Conservation (phyloP, 345 rosid species). For the Rhodomyrtus tomentosa region DNA sequence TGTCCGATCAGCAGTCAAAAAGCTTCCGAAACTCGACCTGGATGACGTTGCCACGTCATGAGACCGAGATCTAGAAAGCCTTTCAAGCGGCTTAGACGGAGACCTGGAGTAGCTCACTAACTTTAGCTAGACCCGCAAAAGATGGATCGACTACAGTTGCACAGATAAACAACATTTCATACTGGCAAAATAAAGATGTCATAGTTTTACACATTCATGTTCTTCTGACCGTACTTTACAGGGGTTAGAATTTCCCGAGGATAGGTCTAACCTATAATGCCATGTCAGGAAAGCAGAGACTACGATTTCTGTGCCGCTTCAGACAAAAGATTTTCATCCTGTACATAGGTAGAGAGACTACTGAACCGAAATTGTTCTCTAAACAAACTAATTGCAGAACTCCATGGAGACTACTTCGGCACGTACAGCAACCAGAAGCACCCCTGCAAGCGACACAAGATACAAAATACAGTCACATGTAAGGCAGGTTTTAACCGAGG, state of each 20-base stretch:
- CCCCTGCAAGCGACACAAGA: neutral
- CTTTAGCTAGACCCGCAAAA: neutral
- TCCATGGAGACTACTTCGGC: neutral
- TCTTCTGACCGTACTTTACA: conserved; percentile 1
- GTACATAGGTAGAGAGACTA: conserved; percentile 6
- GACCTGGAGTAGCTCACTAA: neutral
- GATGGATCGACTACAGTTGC: neutral
- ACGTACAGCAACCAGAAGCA: neutral
- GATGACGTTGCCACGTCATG: neutral
- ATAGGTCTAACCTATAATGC: conserved; percentile 6
- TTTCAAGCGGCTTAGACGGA: neutral
- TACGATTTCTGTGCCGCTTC: neutral
- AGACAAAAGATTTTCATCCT: neutral
- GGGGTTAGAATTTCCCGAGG: conserved; percentile 6
- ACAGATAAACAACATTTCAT: neutral
- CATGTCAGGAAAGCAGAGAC: neutral
- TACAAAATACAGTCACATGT: neutral
- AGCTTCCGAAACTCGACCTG: neutral
- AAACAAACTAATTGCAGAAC: neutral
- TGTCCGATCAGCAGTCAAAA: neutral
- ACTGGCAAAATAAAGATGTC: neutral
- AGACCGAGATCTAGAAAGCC: neutral
- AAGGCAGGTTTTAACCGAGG: neutral
- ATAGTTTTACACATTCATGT: neutral
- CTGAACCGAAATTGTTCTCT: neutral